phyloP scores from a whole-genome alignment of 805 yeast species.

The Wickerhamomyces bovis region DNA sequence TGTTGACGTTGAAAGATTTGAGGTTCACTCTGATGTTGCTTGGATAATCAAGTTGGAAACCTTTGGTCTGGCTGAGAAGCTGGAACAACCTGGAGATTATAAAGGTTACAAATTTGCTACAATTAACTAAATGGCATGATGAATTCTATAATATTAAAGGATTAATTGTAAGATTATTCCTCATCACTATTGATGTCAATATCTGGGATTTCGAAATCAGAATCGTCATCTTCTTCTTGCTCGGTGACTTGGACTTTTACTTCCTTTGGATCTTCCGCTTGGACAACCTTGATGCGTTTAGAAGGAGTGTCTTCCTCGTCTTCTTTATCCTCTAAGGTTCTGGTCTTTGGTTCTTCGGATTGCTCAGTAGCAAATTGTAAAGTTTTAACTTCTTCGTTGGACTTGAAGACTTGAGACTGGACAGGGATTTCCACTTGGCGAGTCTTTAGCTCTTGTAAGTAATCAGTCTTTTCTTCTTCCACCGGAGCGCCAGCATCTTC shows the following conservation, averaged over 20 bases:
- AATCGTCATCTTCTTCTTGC: constrained; percentile 26
- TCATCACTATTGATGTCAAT: constrained; percentile 37
- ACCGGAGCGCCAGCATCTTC: constrained; percentile 4
- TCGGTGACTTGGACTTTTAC: constrained; percentile 12
- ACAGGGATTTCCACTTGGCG: constrained; percentile 3
- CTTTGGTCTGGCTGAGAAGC: constrained; percentile 1
- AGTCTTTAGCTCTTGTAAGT: constrained; percentile 14
- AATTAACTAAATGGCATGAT: background rate
- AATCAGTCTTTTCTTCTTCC: constrained; percentile 8
- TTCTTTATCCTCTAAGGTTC: constrained; percentile 17
- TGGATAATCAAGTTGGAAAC: constrained; percentile 20
- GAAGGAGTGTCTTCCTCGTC: constrained; percentile 20
- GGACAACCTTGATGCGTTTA: constrained; percentile 20
- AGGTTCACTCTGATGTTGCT: constrained; percentile 20
- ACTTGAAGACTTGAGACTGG: constrained; percentile 15
- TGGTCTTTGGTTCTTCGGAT: constrained; percentile 10
- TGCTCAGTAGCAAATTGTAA: constrained; percentile 17
- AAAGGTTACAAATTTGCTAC: background rate
- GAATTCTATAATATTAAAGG: background rate
- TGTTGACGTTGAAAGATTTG: constrained; percentile 13
- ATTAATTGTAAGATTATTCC: constrained; percentile 18
- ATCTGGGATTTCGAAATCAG: constrained; percentile 49
- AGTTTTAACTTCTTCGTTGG: constrained; percentile 19
- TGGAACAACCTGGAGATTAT: background rate
- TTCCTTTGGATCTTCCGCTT: constrained; percentile 1